Percentiles rank a stretch among this genome's conserved stretches.
phyloP scores from a whole-genome alignment of 2,329 filamentous ascomycete species.

The Xylariaceae sp. region DNA sequence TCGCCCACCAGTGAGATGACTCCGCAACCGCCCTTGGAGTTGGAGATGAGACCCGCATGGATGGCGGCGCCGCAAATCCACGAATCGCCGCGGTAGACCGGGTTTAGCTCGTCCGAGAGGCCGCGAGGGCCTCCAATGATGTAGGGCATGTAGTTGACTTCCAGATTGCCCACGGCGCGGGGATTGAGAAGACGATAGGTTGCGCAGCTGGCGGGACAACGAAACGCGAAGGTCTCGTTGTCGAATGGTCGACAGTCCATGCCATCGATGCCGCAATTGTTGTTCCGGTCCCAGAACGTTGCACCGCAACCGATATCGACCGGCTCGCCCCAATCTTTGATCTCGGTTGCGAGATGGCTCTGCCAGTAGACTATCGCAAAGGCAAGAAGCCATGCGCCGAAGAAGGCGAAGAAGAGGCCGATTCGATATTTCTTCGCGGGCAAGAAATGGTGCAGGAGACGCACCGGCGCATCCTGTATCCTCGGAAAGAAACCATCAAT shows the following conservation, averaged over 20 bases:
- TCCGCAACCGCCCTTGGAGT: constrained; percentile 72
- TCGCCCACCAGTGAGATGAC: constrained; percentile 70
- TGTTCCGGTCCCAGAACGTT: constrained; percentile 66
- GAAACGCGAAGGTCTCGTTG: constrained; percentile 64
- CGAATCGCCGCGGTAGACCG: constrained; percentile 81
- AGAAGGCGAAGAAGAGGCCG: constrained; percentile 54
- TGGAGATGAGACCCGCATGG: constrained; percentile 71
- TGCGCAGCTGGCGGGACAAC: constrained; percentile 68
- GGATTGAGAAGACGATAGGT: constrained; percentile 63
- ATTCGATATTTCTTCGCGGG: constrained; percentile 55
- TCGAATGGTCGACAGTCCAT: constrained; percentile 70
- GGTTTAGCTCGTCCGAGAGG: constrained; percentile 36
- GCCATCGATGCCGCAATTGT: constrained; percentile 69
- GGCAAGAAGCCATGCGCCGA: constrained; percentile 61
- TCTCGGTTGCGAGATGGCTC: constrained; percentile 54
- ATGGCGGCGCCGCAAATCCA: constrained; percentile 83
- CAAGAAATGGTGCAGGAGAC: constrained; percentile 56
- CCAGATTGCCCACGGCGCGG: constrained; percentile 66
- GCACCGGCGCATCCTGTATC: constrained; percentile 62
- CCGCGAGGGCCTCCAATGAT: constrained; percentile 61
- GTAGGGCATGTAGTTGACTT: constrained; percentile 58
- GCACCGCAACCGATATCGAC: constrained; percentile 60
- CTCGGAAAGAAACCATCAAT: constrained; percentile 59
- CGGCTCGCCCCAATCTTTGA: constrained; percentile 63
- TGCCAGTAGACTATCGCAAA: constrained; percentile 65